phyloP scores from a whole-genome alignment of 169 alveolate species.

The Plasmodium vivax region DNA sequence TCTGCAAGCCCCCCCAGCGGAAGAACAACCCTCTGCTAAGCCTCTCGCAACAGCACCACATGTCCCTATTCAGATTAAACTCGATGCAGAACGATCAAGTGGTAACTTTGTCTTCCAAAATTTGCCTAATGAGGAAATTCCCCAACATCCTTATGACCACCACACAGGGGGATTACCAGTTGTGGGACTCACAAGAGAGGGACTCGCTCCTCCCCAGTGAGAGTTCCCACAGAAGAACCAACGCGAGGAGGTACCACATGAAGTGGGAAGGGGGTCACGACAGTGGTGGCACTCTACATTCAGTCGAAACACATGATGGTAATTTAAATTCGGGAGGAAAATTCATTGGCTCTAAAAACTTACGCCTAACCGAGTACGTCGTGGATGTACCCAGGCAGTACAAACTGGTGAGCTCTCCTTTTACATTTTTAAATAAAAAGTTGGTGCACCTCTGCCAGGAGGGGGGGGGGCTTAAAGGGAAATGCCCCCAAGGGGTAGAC shows the following conservation, averaged over 20 bases:
- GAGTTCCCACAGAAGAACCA: background rate
- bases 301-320: background rate
- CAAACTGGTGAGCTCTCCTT: conserved; percentile 16
- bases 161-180: background rate
- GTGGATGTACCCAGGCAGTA: conserved; percentile 18
- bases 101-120: background rate
- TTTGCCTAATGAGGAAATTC: background rate
- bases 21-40: background rate
- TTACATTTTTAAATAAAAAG: conserved; percentile 21
- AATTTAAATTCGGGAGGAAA: background rate
- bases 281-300: background rate
- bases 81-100: conserved; percentile 10
- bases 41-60: conserved; percentile 11
- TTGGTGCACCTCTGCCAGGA: background rate
- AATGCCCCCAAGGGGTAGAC: background rate
- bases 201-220: background rate
- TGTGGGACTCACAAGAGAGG: background rate
- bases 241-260: background rate
- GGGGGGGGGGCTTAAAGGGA: background rate
- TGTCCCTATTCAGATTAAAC: conserved; percentile 38
- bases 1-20: no score
- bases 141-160: conserved; percentile 15
- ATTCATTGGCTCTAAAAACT: conserved; percentile 30
- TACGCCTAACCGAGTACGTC: conserved; percentile 20
- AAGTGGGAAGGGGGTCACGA: background rate